Conservation (phyloP, 768 basidiomycete genomes). For the Tulasnella calospora region DNA sequence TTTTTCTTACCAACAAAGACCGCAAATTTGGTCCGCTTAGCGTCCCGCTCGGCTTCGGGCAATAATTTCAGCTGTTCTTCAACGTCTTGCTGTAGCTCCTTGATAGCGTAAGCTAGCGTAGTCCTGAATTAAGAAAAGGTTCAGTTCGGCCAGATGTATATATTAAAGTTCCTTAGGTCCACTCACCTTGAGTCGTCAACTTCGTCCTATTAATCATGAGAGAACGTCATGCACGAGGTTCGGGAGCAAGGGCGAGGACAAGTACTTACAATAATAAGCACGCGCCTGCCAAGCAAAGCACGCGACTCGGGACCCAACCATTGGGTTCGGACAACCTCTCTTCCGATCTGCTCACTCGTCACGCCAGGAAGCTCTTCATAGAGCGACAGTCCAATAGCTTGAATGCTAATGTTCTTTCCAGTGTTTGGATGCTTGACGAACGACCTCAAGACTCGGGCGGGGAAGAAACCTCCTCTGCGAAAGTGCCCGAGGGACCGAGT, state of each 20-base stretch:
- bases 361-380: constrained; percentile 85
- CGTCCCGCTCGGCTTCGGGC: constrained; percentile 70
- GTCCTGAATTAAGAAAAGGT: not conserved
- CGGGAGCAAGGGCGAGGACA: no score
- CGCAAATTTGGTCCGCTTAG: constrained; percentile 72
- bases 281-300: constrained; percentile 69
- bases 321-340: constrained; percentile 88
- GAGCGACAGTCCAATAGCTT: constrained; percentile 92
- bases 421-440: constrained; percentile 68
- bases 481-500: constrained; percentile 23
- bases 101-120: constrained; percentile 64
- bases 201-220: constrained; percentile 56
- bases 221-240: not conserved
- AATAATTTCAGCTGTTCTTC: constrained; percentile 58
- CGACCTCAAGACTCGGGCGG: constrained; percentile 55
- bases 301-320: constrained; percentile 79
- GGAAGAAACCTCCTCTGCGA: constrained; percentile 72
- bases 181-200: constrained; percentile 71
- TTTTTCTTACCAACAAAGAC: constrained; percentile 64
- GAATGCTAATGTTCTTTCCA: constrained; percentile 81
- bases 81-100: constrained; percentile 86
- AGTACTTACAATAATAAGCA: constrained; percentile 69
- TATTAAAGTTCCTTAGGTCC: not conserved
- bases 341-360: constrained; percentile 66
- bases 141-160: not conserved